These are phyloP conservation scores for Benincasa hispida DNA, from an alignment of 306 rosid species.

Conservation along the genomic window DNA sequence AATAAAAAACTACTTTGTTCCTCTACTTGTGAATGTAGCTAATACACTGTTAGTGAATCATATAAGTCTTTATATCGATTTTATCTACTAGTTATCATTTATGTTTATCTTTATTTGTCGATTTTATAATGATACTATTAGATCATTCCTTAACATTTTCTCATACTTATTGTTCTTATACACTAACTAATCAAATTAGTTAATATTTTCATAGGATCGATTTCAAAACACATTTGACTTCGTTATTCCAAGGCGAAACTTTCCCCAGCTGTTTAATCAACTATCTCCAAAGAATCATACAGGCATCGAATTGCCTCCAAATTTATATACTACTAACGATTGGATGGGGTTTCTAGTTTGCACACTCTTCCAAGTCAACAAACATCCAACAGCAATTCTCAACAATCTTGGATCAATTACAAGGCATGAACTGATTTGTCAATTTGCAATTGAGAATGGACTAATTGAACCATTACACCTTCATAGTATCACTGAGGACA, in stretches of 20 bases:
- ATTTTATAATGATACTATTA: too few relatives aligned
- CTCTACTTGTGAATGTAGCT: too few relatives aligned
- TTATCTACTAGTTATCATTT: too few relatives aligned
- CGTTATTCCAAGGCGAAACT: background rate
- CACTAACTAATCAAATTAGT: too few relatives aligned
- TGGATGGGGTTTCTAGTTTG: constrained; percentile 13
- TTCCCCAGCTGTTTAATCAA: constrained; percentile 2
- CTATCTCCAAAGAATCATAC: background rate
- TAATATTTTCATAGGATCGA: background rate
- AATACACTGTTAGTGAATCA: too few relatives aligned
- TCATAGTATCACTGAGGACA: background rate
- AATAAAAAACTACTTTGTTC: too few relatives aligned
- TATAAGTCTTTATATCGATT: too few relatives aligned
- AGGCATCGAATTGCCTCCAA: background rate
- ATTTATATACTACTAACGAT: background rate
- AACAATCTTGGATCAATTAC: background rate
- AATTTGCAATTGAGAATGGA: constrained; percentile 4
- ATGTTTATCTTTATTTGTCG: too few relatives aligned
- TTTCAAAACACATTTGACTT: background rate
- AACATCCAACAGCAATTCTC: background rate
- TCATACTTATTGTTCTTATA: too few relatives aligned
- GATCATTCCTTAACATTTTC: too few relatives aligned
- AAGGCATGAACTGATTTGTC: constrained; percentile 5
- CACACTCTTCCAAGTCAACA: constrained; percentile 3
- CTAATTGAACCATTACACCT: background rate